Evolutionary conservation across 305 asterid species (phyloP).

Genomic region (Andrographis paniculata): DNA sequence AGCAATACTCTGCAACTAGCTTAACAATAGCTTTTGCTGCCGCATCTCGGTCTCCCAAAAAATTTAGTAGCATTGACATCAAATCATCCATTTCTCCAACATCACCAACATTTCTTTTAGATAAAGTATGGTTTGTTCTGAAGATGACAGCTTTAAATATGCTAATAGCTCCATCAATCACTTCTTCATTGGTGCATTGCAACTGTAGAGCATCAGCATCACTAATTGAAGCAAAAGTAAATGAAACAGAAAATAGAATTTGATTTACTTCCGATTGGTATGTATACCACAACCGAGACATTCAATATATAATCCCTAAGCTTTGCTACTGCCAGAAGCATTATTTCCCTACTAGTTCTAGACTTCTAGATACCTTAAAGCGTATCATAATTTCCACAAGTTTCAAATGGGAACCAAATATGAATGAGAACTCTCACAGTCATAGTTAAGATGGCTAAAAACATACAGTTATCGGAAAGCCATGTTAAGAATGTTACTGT

Average conservation of each 20-base stretch:
- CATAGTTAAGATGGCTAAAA: too few species aligned
- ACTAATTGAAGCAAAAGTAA: constrained; percentile 14
- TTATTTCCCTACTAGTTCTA: too few species aligned
- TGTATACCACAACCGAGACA: too few species aligned
- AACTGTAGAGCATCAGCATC: constrained; percentile 45
- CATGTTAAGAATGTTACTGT: too few species aligned
- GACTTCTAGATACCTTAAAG: too few species aligned
- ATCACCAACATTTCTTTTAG: constrained; percentile 33
- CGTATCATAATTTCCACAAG: too few species aligned
- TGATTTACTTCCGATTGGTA: constrained; percentile 3
- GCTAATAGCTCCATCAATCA: constrained; percentile 61
- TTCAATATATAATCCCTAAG: too few species aligned
- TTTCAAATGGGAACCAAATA: too few species aligned
- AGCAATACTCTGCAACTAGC: constrained; percentile 83
- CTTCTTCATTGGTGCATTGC: constrained; percentile 54
- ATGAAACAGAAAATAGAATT: constrained; percentile 9
- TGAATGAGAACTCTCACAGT: too few species aligned
- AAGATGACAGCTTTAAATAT: constrained; percentile 68
- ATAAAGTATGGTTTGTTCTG: constrained; percentile 39
- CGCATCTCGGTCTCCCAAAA: constrained; percentile 80
- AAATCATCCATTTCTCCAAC: constrained; percentile 47
- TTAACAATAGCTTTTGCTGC: constrained; percentile 79
- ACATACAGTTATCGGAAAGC: too few species aligned
- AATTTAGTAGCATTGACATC: constrained; percentile 51
- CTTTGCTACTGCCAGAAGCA: too few species aligned